Evolutionary conservation across 441 rosid species (phyloP), one percentile per base, ranked within the genome.

Genomic region (Sinapis alba): DNA sequence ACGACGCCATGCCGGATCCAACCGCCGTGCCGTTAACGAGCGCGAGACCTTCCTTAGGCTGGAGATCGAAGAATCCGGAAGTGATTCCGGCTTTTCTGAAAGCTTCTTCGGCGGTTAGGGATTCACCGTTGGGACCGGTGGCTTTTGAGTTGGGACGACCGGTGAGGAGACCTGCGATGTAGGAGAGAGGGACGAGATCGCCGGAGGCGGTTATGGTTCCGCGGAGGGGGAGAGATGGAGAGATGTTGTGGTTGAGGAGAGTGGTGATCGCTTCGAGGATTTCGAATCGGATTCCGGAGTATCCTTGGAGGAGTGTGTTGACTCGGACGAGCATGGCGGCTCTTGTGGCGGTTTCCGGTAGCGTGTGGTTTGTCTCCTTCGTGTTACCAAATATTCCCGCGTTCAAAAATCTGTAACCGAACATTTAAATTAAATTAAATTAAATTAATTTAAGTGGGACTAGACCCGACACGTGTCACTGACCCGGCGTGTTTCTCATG

Each of bases 1-100:
- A 76, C 21, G 86, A 81, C 2, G 86, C 88, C 74, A 84, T 58
- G 5, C 83, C 86, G 10, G 86, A 84, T n/a, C 88, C 88, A 57
- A 84, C 86, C 24, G 81, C 84, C 24, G 87, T 84, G 47, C 85
- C 84, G 15, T 82, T 84, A 19, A 82, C 85, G 8, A 84, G 82
- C 3, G 84, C 87, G 19, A 84, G 73, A 0, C 84, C 87, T 75
- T 82, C 87, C 57, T 84, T 84, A 0, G 85, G 84, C 36, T 73
- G 84, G 6, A 79, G 68, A 60, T 75, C 79, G 45, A 79, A 79
- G 77, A 75, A 79, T 23, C 82, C 79, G 0, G 70, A 36, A 2
- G 24, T 53, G 56, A 79, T 73, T 43, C 82, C 82, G 2, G 82
- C 82, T 41, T 41, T 15, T 59, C 47, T 5, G 27, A 79, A 79